Conservation (phyloP, 2,329 filamentous ascomycete genomes). For the Microcyclosporella mali region DNA sequence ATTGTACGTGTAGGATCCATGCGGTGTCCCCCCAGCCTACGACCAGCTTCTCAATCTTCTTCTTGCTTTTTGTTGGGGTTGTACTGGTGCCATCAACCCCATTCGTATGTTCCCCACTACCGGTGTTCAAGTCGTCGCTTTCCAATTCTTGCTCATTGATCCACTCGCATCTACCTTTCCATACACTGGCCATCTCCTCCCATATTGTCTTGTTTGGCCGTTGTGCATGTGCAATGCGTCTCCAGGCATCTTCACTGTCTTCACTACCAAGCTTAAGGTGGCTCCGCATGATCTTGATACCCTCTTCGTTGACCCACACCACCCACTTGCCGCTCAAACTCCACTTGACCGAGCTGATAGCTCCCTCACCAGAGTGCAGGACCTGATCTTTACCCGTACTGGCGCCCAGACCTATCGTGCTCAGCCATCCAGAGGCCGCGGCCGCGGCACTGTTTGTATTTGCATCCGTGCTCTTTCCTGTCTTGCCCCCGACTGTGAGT, state of each 20-base stretch:
- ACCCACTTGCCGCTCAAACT: constrained; percentile 88
- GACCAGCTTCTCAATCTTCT: constrained; percentile 64
- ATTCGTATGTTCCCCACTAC: constrained; percentile 30
- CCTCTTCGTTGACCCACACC: constrained; percentile 92
- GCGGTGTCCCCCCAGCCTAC: constrained; percentile 95
- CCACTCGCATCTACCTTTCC: constrained; percentile 91
- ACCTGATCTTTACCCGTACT: constrained; percentile 79
- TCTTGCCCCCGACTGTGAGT: constrained; percentile 72
- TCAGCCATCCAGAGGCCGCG: constrained; percentile 77
- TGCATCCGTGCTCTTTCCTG: constrained; percentile 73
- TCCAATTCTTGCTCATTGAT: constrained; percentile 79
- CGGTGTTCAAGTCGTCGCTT: constrained; percentile 54
- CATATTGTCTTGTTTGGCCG: constrained; percentile 79
- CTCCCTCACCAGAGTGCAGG: constrained; percentile 85
- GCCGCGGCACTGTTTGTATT: constrained; percentile 82
- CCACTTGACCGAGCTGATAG: constrained; percentile 90
- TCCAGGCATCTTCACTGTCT: constrained; percentile 83
- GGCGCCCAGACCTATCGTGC: constrained; percentile 69
- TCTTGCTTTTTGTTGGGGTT: constrained; percentile 21
- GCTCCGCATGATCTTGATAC: constrained; percentile 95
- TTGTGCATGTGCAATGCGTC: constrained; percentile 85
- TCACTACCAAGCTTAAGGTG: constrained; percentile 71
- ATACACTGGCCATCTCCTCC: constrained; percentile 94
- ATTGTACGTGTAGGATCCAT: constrained; percentile 87
- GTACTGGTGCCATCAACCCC: constrained; percentile 24